Base-by-base conservation (phyloP, 2,329 filamentous ascomycete genomes). In the Neofusicoccum parvum region DNA sequence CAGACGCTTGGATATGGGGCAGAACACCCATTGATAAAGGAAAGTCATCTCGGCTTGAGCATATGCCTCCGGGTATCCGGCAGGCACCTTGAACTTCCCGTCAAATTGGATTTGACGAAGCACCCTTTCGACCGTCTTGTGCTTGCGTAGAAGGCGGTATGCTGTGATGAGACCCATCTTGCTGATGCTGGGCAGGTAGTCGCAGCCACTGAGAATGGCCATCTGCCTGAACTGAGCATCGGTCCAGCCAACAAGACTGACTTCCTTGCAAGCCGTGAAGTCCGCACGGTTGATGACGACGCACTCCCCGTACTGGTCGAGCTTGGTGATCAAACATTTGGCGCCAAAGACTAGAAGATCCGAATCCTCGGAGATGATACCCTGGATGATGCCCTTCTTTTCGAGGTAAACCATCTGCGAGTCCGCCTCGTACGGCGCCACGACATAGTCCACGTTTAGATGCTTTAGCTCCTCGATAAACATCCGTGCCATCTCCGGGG, bases 341-440 rank as follows among this genome's bases (percentile, higher is more conserved):
- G 94, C 94, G 15, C 95, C 95, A 71, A 99, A 99, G 0, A 99
- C 95, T 39, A 99, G 82, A 65, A 99, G 83, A 80, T 99, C 95
- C 0, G 95, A 99, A 76, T 99, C 95, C 75, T 99, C 95, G 0
- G 95, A 97, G 41, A 99, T 81, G 68, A 99, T 96, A 32, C 92
- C 96, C 70, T 89, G 82, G 71, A 97, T 90, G 59, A 94, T 82
- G 1, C 94, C 94, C 66, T 92, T 87, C 58, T 89, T 88, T 79
- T 99, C 95, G 43, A 99, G 85, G 74, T 98, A 99, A 32, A 93
- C 94, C 71, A 99, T 85, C 78, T 99, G 94, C n/a, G 94, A 90
- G 78, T 99, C 95, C 53, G 95, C 95, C 82, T 99, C 95, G 79
- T 97, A 99, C 0, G 95, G 95, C 0, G 95, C 95, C 17, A 99